Evolutionary conservation across 2,329 filamentous ascomycete genomes (phyloP), one percentile per base, ranked within the genome.

Genomic region (Dothistroma pini): DNA sequence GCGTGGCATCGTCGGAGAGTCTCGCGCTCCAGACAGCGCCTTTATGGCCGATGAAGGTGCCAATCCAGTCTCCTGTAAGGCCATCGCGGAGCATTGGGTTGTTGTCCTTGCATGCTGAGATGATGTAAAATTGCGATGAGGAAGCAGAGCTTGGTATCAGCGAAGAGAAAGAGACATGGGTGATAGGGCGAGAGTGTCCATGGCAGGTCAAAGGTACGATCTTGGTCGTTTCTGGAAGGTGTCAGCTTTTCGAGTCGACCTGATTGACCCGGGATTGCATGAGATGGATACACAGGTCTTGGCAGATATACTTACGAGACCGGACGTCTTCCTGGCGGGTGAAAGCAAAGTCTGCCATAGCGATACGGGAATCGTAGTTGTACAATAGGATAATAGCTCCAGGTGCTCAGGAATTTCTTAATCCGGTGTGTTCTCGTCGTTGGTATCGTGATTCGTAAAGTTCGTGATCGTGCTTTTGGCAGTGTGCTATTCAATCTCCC

Each of bases 51-150:
- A 99, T 89, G 75, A 97, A 97, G 41, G 95, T 97, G 54, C 95
- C 95, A 69, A 97, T 97, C 90, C 93, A 97, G 76, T 97, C 93
- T 61, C 95, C 95, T 53, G 93, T 99, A 63, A 96, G 85, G 65
- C 95, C 95, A 79, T 97, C 91, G 67, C 95, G 90, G 69, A 99
- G 89, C 93, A 97, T 97, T 55, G 95, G 95, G 75, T 97, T 97
- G 73, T 93, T 93, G 81, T 99, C 95, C 93, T 75, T 58, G 61
- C 62, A 70, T 67, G 93, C 92, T 29, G 93, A 96, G 66, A 97
- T 93, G 72, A 97, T 83, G 75, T 95, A 96, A 78, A 95, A 97
- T 60, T 74, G 71, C 8, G 71, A 66, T 11, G 69, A 63, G 19
- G 70, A 55, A 29, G 64, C 60, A 54, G 68, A 63, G 58, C 62